Base-by-base conservation (phyloP, 371 early-diverging fungal species). In the Apophysomyces variabilis region DNA sequence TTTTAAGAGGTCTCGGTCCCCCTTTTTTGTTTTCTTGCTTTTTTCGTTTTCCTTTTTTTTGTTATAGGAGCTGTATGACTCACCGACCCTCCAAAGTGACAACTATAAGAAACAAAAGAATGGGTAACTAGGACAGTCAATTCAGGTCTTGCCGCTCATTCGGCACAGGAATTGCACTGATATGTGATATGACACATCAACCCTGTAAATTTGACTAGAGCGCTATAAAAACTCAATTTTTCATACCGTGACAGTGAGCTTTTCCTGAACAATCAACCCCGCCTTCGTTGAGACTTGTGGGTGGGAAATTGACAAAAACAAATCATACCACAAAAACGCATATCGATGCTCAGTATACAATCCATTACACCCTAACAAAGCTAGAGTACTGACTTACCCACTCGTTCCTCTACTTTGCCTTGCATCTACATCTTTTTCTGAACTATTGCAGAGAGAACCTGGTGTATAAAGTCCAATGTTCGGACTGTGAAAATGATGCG, bases 131-230 rank as follows among this genome's bases (percentile, higher is more conserved):
- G 21, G 54, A 50, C 54, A 50, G 54, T 26, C 54, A 50, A 50
- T 50, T 50, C n/a, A 18, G 21, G 21, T 50, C 54, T 50, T 21
- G 54, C 54, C n/a, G 21, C 54, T 18, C 54, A 18, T 50, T 8
- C 54, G 54, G 54, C 54, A 50, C 54, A 50, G 54, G 54, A 50
- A 50, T 50, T 21, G 21, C 16, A 50, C 54, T 50, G 54, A 9
- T 18, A 18, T 26, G 54, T 50, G 54, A n/a, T 21, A 41, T 21
- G 21, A 50, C 54, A 50, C 54, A 21, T 50, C 54, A 50, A 50
- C 21, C 54, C 54, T 50, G 54, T 21, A 50, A 50, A 50, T 50
- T 50, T 50, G 54, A 50, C 54, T n/a, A 50, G 54, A 50, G n/a
- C 9, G 54, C 54, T 26, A 21, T 21, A 50, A 18, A 18, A 50